Conservation (phyloP, 352 stramenopile genomes). For the Paralagenidium karlingii region DNA sequence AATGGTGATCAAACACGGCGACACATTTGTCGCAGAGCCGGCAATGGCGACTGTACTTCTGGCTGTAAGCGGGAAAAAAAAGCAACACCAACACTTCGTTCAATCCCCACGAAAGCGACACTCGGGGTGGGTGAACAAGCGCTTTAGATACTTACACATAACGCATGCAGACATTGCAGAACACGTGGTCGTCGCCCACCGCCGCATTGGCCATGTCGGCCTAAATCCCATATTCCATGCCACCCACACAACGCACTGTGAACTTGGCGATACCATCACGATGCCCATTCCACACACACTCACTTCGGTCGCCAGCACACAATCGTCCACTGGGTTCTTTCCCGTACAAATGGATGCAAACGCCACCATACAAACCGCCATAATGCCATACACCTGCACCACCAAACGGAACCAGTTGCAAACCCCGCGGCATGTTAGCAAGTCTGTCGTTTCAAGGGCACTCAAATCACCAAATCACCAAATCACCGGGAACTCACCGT, state of each 20-base stretch:
- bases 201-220: conserved; percentile 1
- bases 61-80: conserved; percentile 17
- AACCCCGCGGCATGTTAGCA: too few relatives aligned
- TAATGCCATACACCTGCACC: not conserved
- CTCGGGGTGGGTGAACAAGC: not conserved
- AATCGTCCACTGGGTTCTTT: not conserved
- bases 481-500: not conserved
- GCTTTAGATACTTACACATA: conserved; percentile 84
- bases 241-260: not conserved
- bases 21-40: conserved; percentile 96
- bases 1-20: conserved; percentile 94
- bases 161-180: conserved; percentile 83
- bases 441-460: not conserved
- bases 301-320: not conserved
- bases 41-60: conserved; percentile 86
- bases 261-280: conserved; percentile 27
- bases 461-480: not conserved
- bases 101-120: not conserved
- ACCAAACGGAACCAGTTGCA: too few relatives aligned
- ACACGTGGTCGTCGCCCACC: conserved; percentile 36
- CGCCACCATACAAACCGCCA: not conserved
- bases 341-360: not conserved
- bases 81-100: not conserved
- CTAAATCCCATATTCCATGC: not conserved
- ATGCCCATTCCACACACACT: conserved; percentile 12